These are phyloP conservation scores for Talaromyces sp. DNA, from an alignment of 2,329 filamentous ascomycete species.

Conservation along the genomic window DNA sequence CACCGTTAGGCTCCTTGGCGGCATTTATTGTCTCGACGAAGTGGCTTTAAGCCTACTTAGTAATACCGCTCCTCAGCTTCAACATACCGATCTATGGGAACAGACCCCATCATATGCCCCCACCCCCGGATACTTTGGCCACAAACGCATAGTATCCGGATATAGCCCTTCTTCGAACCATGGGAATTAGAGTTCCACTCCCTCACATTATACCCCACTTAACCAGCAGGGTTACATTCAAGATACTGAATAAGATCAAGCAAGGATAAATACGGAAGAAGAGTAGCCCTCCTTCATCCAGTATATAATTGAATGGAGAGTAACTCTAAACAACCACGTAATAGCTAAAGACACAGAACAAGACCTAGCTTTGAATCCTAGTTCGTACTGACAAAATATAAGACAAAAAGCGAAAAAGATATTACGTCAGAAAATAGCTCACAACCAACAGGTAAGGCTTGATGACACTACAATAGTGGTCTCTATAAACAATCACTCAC, in stretches of 20 bases:
- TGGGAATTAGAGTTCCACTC: too few relatives aligned
- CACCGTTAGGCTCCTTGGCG: constrained; percentile 10
- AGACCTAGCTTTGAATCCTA: not conserved
- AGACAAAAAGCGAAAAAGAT: not conserved
- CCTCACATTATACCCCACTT: too few relatives aligned
- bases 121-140: not conserved
- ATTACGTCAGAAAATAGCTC: not conserved
- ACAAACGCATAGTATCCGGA: not conserved
- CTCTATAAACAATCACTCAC: constrained; percentile 16
- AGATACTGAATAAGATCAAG: too few relatives aligned
- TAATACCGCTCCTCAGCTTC: constrained; percentile 5
- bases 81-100: constrained; percentile 13
- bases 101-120: constrained; percentile 15
- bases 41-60: constrained; percentile 4
- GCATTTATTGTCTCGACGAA: constrained; percentile 13
- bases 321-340: not conserved
- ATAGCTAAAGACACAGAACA: not conserved
- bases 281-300: not conserved
- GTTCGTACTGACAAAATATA: constrained; percentile 1
- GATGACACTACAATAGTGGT: constrained; percentile 19
- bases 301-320: constrained; percentile 1
- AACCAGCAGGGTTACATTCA: too few relatives aligned
- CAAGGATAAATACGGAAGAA: too few relatives aligned
- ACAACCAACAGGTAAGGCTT: constrained; percentile 16
- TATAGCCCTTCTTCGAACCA: not conserved